phyloP scores from a whole-genome alignment of 768 basidiomycete genomes.

The Tephrocybe sp. region DNA sequence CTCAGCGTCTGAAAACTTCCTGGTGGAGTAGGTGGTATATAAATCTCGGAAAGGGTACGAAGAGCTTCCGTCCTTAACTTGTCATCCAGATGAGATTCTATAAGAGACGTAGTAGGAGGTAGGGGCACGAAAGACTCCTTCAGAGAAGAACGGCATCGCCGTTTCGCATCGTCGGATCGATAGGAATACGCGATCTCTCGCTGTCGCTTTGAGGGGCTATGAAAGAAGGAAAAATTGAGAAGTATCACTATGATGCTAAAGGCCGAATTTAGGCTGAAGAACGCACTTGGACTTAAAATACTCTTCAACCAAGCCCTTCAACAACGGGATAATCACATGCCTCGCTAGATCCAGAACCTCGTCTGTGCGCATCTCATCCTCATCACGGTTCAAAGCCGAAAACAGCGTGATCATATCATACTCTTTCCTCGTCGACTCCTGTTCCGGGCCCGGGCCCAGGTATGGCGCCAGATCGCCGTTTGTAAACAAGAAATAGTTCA shows the following conservation, averaged over 20 bases:
- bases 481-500: conserved; percentile 1
- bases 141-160: not conserved
- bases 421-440: not conserved
- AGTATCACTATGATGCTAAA: not conserved
- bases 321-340: not conserved
- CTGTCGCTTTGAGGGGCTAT: not conserved
- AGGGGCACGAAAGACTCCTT: not conserved
- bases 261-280: not conserved
- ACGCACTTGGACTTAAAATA: not conserved
- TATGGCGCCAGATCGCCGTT: not conserved
- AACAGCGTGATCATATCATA: conserved; percentile 4
- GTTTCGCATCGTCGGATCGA: not conserved
- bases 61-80: no score
- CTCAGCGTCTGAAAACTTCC: no score
- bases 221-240: not conserved
- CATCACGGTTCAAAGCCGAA: not conserved
- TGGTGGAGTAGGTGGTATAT: no score
- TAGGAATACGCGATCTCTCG: not conserved
- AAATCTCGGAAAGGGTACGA: no score
- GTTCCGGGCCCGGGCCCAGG: not conserved
- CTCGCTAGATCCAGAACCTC: not conserved
- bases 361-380: conserved; percentile 1
- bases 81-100: not conserved
- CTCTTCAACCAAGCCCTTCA: not conserved
- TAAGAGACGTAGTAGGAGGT: not conserved